phyloP scores from a whole-genome alignment of 2,329 filamentous ascomycete species.

The Alternaria viburni region DNA sequence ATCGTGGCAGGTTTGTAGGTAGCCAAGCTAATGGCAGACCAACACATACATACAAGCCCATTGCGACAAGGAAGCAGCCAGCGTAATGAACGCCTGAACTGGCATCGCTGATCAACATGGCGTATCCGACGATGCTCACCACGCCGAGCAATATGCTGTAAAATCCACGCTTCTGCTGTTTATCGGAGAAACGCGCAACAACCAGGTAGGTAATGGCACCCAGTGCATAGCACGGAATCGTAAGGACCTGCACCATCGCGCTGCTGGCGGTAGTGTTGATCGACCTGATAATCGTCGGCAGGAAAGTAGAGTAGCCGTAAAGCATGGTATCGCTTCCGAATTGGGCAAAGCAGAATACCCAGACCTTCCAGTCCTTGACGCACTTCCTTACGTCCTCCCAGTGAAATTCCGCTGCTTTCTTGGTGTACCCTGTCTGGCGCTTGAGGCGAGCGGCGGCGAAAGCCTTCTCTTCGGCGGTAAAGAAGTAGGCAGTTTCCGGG shows the following conservation, averaged over 20 bases:
- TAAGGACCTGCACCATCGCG: conserved; percentile 74
- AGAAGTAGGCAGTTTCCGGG: conserved; percentile 68
- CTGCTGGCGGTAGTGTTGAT: conserved; percentile 67
- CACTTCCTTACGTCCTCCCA: conserved; percentile 70
- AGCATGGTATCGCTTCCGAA: conserved; percentile 79
- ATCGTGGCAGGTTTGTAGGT: conserved; percentile 73
- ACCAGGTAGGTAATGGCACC: conserved; percentile 73
- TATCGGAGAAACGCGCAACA: conserved; percentile 71
- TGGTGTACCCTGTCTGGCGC: conserved; percentile 57
- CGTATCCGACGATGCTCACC: conserved; percentile 72
- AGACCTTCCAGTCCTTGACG: conserved; percentile 78
- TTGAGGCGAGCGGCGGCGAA: conserved; percentile 61
- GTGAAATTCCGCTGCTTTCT: conserved; percentile 61
- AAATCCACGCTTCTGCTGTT: conserved; percentile 68
- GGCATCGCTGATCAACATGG: conserved; percentile 67
- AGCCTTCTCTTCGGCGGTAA: conserved; percentile 64
- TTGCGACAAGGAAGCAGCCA: conserved; percentile 76
- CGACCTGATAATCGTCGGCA: conserved; percentile 77
- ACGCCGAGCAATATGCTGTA: conserved; percentile 68
- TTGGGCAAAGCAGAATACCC: conserved; percentile 71
- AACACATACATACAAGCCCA: conserved; percentile 70
- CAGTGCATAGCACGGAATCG: conserved; percentile 77
- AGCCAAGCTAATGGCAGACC: conserved; percentile 65
- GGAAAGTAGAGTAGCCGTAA: conserved; percentile 78
- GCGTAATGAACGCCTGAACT: conserved; percentile 72